phyloP scores from a whole-genome alignment of 169 alveolate genomes.

The Eimeria falciformis region DNA sequence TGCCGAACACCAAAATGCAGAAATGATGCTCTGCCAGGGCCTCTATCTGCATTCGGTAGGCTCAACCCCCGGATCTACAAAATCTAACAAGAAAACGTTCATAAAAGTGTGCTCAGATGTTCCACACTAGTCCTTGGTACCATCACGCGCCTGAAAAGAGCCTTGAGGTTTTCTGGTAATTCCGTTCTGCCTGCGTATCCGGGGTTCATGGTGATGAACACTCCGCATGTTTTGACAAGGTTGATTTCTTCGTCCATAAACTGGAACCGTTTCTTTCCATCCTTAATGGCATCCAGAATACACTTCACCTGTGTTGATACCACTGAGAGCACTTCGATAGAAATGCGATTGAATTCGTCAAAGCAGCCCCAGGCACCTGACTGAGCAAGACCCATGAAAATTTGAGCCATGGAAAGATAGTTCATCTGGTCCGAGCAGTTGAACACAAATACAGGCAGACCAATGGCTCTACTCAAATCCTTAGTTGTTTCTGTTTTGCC shows the following conservation, averaged over 20 bases:
- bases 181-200: constrained; percentile 97
- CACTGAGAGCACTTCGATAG: constrained; percentile 94
- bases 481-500: constrained; percentile 98
- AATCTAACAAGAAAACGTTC: no score
- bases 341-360: constrained; percentile 95
- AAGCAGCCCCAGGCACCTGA: constrained; percentile 97
- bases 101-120: no score
- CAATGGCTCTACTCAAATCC: constrained; percentile 96
- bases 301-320: constrained; percentile 91
- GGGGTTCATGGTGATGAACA: constrained; percentile 96
- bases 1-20: not conserved
- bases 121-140: no score
- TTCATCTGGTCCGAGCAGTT: constrained; percentile 96
- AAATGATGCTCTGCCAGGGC: not conserved
- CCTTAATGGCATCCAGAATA: constrained; percentile 51
- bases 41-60: no score
- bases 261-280: constrained; percentile 63
- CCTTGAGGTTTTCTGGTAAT: constrained; percentile 95
- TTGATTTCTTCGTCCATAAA: constrained; percentile 84
- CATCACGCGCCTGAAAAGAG: constrained; percentile 93
- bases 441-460: constrained; percentile 95
- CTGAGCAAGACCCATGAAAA: constrained; percentile 93
- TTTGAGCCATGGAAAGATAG: constrained; percentile 96
- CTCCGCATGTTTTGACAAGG: constrained; percentile 89
- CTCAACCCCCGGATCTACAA: not conserved